These are phyloP conservation scores for Lasiodiplodia sp. DNA, from an alignment of 2,329 filamentous ascomycete genomes.

Conservation along the genomic window DNA sequence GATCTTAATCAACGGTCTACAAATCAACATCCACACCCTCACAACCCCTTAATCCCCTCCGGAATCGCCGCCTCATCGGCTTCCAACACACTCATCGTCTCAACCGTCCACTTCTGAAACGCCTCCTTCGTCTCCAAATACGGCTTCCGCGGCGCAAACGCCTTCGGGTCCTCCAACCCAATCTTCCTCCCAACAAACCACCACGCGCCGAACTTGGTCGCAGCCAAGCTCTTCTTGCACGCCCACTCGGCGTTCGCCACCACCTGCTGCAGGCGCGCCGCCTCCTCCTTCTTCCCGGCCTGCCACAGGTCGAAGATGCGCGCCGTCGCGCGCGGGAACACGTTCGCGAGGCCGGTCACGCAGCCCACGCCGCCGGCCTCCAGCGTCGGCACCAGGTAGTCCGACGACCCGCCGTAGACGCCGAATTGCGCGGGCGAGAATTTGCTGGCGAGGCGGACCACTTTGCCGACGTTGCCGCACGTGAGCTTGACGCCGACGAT, in stretches of 20 bases:
- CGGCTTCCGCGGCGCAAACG: constrained; percentile 54
- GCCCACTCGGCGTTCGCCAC: constrained; percentile 60
- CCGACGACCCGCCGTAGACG: constrained; percentile 72
- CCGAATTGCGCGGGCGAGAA: constrained; percentile 65
- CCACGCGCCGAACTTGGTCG: constrained; percentile 57
- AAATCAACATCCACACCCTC: too few species aligned
- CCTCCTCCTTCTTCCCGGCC: constrained; percentile 48
- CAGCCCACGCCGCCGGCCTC: constrained; percentile 58
- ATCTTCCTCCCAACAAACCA: constrained; percentile 51
- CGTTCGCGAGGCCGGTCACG: constrained; percentile 59
- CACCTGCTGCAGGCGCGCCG: constrained; percentile 50
- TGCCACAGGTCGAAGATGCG: constrained; percentile 53
- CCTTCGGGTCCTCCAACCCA: constrained; percentile 46
- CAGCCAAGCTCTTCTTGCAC: constrained; percentile 58
- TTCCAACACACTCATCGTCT: constrained; percentile 50
- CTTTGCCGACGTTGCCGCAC: constrained; percentile 68
- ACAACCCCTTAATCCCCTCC: not conserved
- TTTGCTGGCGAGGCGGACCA: constrained; percentile 61
- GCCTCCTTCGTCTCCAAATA: constrained; percentile 50
- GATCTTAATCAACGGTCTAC: too few species aligned
- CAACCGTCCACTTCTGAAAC: constrained; percentile 53
- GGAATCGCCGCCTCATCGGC: constrained; percentile 30
- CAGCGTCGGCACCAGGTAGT: constrained; percentile 65
- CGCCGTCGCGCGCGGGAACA: constrained; percentile 43
- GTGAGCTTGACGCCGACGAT: constrained; percentile 72